A percentile compares a stretch with the other conserved stretches of the same genome.
Evolutionary conservation across 495 filamentous ascomycete species (phyloP).

Genomic region (Amphirosellinia nigrospora): DNA sequence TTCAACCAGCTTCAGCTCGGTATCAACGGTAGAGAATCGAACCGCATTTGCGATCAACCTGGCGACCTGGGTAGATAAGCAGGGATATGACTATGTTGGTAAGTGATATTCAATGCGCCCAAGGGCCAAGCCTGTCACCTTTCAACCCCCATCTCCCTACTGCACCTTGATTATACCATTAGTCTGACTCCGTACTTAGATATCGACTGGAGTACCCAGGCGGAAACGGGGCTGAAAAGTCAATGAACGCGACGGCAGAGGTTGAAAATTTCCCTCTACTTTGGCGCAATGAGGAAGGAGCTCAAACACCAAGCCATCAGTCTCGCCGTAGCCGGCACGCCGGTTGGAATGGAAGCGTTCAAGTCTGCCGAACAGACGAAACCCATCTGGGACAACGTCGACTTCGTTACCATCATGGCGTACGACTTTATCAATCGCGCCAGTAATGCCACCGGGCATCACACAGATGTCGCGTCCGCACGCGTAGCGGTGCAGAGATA

Average conservation of each 20-base stretch:
- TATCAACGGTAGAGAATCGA: conserved; percentile 52
- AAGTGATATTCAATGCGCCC: conserved; percentile 6
- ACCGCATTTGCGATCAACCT: conserved; percentile 62
- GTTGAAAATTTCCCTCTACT: conserved; percentile 64
- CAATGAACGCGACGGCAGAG: conserved; percentile 63
- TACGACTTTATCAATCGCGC: conserved; percentile 73
- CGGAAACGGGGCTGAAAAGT: conserved; percentile 64
- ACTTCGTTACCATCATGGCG: conserved; percentile 71
- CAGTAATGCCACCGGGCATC: conserved; percentile 62
- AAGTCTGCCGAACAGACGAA: conserved; percentile 55
- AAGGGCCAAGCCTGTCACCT: background rate
- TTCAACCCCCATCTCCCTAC: background rate
- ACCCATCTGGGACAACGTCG: conserved; percentile 60
- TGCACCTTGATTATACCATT: background rate
- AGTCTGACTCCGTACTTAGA: conserved; percentile 33
- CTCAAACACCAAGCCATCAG: conserved; percentile 62
- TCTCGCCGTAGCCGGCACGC: conserved; percentile 63
- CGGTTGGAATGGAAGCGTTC: conserved; percentile 65
- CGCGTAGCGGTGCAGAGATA: conserved; percentile 57
- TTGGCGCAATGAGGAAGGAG: conserved; percentile 55
- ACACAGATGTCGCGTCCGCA: conserved; percentile 56
- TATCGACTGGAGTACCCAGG: conserved; percentile 74
- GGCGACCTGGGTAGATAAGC: conserved; percentile 53
- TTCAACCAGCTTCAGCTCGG: conserved; percentile 56
- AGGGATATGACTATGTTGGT: conserved; percentile 63